A percentile compares a stretch with the other conserved stretches of the same genome.
These are phyloP conservation scores for Barnettozyma sucrosica DNA, from an alignment of 805 yeast genomes.

Conservation along the genomic window DNA sequence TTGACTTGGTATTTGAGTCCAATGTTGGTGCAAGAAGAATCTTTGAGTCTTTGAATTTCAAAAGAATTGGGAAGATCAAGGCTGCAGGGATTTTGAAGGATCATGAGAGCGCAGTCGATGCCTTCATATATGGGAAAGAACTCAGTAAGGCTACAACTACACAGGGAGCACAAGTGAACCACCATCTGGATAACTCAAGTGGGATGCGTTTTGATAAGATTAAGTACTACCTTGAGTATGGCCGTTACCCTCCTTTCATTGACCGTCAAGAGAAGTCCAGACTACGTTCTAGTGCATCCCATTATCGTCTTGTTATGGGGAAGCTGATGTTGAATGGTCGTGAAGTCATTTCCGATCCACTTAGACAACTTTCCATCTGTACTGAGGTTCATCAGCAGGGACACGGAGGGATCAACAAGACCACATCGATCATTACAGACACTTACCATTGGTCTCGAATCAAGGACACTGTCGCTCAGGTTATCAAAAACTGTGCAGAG, in stretches of 20 bases:
- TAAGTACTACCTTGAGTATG: conserved; percentile 71
- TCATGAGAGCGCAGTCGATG: conserved; percentile 79
- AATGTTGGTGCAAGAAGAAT: conserved; percentile 78
- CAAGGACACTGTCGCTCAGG: conserved; percentile 79
- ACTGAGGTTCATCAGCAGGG: conserved; percentile 58
- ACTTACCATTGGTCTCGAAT: conserved; percentile 88
- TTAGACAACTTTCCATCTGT: conserved; percentile 69
- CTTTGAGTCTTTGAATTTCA: conserved; percentile 71
- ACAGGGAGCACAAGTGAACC: conserved; percentile 5
- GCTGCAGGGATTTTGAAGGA: conserved; percentile 89
- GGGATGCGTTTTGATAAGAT: conserved; percentile 64
- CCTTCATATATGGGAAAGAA: conserved; percentile 78
- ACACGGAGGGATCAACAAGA: conserved; percentile 87
- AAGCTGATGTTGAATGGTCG: conserved; percentile 69
- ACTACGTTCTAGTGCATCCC: conserved; percentile 71
- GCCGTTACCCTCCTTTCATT: conserved; percentile 78
- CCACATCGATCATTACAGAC: conserved; percentile 72
- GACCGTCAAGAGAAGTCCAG: conserved; percentile 86
- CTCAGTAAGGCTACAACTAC: conserved; percentile 45
- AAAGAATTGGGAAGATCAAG: conserved; percentile 70
- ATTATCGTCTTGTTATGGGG: conserved; percentile 66
- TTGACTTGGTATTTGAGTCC: conserved; percentile 84
- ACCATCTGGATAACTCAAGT: conserved; percentile 35
- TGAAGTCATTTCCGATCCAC: conserved; percentile 78
- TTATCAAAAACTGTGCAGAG: conserved; percentile 66